A percentile compares a stretch with the other conserved stretches of the same genome.
Conservation (phyloP, 768 basidiomycete genomes). For the Russula ochroleuca region DNA sequence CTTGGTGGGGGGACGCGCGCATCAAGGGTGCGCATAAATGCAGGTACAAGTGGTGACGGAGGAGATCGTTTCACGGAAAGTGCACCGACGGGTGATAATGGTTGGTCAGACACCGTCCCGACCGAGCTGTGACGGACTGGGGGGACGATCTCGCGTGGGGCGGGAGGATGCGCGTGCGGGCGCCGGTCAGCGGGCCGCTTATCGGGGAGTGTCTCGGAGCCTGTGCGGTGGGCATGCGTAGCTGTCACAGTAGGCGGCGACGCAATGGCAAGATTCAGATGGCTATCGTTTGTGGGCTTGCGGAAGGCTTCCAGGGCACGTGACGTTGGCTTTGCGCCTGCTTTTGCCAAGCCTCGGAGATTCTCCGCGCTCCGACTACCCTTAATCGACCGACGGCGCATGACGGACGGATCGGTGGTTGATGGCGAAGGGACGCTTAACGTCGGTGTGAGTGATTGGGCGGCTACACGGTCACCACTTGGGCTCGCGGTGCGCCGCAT, state of each 20-base stretch:
- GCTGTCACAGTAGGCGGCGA: not conserved
- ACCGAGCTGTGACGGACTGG: conserved; percentile 15
- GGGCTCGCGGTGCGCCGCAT: conserved; percentile 29
- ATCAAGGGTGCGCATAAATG: conserved; percentile 26
- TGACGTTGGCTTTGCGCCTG: conserved; percentile 6
- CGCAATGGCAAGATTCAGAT: conserved; percentile 28
- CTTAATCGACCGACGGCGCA: conserved; percentile 46
- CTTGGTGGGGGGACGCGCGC: conserved; percentile 25
- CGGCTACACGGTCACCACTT: conserved; percentile 36
- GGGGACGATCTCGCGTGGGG: not conserved
- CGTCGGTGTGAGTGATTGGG: conserved; percentile 24
- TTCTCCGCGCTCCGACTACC: conserved; percentile 65
- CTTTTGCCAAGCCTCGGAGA: conserved; percentile 34
- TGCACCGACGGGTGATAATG: conserved; percentile 26
- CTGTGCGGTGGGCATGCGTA: not conserved
- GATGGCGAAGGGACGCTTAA: conserved; percentile 34
- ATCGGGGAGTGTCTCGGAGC: not conserved
- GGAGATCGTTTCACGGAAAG: conserved; percentile 23
- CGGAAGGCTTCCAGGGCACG: conserved; percentile 25
- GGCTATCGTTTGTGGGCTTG: conserved; percentile 34
- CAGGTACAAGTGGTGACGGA: conserved; percentile 24
- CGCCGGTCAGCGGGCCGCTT: not conserved
- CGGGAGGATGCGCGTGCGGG: not conserved
- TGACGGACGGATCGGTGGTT: conserved; percentile 33
- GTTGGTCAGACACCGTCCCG: conserved; percentile 31